Conservation (phyloP, 495 filamentous ascomycete genomes). For the Podospora pseudopauciseta region DNA sequence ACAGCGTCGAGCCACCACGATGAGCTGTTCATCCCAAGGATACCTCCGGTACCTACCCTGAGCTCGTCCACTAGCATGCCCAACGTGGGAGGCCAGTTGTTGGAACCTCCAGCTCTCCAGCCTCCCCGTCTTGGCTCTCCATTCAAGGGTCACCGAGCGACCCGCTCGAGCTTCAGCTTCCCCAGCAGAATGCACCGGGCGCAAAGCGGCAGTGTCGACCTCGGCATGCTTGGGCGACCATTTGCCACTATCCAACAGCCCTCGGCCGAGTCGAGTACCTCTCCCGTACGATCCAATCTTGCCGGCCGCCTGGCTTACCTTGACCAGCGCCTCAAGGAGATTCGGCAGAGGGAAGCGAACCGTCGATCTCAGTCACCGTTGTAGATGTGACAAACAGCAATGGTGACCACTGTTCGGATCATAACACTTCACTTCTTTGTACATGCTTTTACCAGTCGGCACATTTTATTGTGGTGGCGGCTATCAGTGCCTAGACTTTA, state of each 20-base stretch:
- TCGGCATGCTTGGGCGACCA: slow-evolving; percentile 43
- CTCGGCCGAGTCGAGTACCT: slow-evolving; percentile 26
- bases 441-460: background rate
- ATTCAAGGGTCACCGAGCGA: slow-evolving; percentile 32
- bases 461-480: background rate
- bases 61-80: slow-evolving; percentile 24
- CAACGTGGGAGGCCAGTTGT: slow-evolving; percentile 20
- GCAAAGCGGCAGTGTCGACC: slow-evolving; percentile 38
- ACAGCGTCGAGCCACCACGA: slow-evolving; percentile 23
- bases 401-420: background rate
- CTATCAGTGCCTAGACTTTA: background rate
- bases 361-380: slow-evolving; percentile 42
- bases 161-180: slow-evolving; percentile 47
- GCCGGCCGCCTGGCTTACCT: slow-evolving; percentile 49
- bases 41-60: slow-evolving; percentile 22
- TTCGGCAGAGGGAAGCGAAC: slow-evolving; percentile 39
- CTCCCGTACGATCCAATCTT: slow-evolving; percentile 35
- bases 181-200: slow-evolving; percentile 43
- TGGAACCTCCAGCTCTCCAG: slow-evolving; percentile 33
- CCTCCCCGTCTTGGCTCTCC: slow-evolving; percentile 50
- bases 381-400: slow-evolving; percentile 18
- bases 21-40: slow-evolving; percentile 32
- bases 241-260: slow-evolving; percentile 44
- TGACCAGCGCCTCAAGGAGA: slow-evolving; percentile 50
- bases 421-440: slow-evolving; percentile 1